These are phyloP conservation scores for Syncephalastrum racemosum DNA, from an alignment of 371 early-diverging fungal species.

Conservation along the genomic window DNA sequence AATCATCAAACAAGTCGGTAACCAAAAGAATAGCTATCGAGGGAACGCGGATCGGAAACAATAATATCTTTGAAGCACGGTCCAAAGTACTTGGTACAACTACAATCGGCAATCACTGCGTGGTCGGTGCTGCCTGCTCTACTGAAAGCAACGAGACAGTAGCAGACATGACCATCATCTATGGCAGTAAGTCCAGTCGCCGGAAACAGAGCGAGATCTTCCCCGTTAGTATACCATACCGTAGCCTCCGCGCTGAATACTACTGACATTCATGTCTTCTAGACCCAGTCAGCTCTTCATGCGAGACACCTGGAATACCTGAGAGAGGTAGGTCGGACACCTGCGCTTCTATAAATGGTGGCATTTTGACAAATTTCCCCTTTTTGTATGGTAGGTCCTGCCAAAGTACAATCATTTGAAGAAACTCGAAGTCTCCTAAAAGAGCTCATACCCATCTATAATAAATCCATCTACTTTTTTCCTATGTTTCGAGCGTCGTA, in stretches of 20 bases:
- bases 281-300: slow-evolving; percentile 63
- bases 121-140: slow-evolving; percentile 71
- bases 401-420: slow-evolving; percentile 68
- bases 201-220: slow-evolving; percentile 49
- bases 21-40: slow-evolving; percentile 56
- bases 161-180: slow-evolving; percentile 67
- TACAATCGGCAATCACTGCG: slow-evolving; percentile 69
- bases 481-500: slow-evolving; percentile 19
- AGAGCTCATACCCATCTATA: no score
- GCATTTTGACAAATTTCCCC: background rate
- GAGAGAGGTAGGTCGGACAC: slow-evolving; percentile 41
- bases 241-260: slow-evolving; percentile 1
- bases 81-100: slow-evolving; percentile 61
- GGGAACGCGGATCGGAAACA: slow-evolving; percentile 67
- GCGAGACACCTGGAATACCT: slow-evolving; percentile 76
- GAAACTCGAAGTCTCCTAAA: slow-evolving; percentile 23
- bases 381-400: slow-evolving; percentile 31
- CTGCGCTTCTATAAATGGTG: background rate
- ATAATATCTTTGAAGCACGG: slow-evolving; percentile 70
- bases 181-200: slow-evolving; percentile 59
- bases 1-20: background rate
- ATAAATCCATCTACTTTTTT: no score
- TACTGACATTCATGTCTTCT: slow-evolving; percentile 5
- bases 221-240: slow-evolving; percentile 13
- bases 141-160: slow-evolving; percentile 66